phyloP scores from a whole-genome alignment of 768 basidiomycete genomes.

The Suillus weaverae region DNA sequence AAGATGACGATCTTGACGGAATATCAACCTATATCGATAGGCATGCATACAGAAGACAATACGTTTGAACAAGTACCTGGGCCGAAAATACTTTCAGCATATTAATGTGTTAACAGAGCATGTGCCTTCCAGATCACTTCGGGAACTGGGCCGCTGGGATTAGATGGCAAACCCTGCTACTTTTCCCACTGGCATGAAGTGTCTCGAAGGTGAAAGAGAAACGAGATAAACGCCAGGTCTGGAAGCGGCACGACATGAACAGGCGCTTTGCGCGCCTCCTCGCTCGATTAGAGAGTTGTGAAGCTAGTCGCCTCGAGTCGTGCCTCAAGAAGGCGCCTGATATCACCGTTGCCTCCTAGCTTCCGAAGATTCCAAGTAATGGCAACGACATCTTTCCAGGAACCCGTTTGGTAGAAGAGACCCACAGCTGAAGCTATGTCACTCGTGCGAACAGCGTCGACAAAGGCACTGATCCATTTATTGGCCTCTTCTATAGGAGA shows the following conservation, averaged over 20 bases:
- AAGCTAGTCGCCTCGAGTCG: constrained; percentile 31
- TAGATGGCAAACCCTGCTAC: constrained; percentile 54
- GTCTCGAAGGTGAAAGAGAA: constrained; percentile 57
- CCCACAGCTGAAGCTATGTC: constrained; percentile 3
- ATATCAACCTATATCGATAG: neutral
- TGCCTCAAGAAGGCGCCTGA: constrained; percentile 38
- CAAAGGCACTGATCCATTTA: constrained; percentile 24
- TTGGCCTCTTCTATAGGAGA: constrained; percentile 13
- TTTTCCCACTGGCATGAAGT: constrained; percentile 44
- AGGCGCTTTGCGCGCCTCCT: constrained; percentile 22
- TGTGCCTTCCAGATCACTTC: constrained; percentile 55
- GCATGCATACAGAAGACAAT: neutral
- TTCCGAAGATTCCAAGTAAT: constrained; percentile 58
- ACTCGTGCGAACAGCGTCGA: neutral
- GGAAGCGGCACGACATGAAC: constrained; percentile 43
- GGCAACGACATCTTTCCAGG: constrained; percentile 54
- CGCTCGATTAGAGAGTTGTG: constrained; percentile 18
- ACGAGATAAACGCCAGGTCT: constrained; percentile 58
- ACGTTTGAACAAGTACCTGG: constrained; percentile 25
- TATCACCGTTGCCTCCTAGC: constrained; percentile 32
- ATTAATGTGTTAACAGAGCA: constrained; percentile 55
- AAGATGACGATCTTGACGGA: constrained; percentile 33
- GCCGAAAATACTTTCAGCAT: constrained; percentile 54
- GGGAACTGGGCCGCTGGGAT: constrained; percentile 39
- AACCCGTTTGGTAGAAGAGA: constrained; percentile 26